Evolutionary conservation across 495 filamentous ascomycete genomes (phyloP).

Genomic region (Talaromyces wortmannii): DNA sequence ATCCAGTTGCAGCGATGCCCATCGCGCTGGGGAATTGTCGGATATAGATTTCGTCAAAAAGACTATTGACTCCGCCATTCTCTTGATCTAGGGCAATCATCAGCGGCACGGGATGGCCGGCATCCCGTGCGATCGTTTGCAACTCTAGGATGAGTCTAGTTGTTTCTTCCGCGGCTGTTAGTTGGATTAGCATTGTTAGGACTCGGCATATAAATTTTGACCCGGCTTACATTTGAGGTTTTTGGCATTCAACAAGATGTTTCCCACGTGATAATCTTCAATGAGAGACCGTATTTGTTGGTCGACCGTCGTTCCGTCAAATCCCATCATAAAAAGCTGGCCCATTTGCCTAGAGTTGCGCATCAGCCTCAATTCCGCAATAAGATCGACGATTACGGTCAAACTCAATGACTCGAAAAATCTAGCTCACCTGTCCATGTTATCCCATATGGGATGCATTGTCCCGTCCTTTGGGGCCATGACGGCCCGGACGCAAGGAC

Average conservation of each 20-base stretch:
- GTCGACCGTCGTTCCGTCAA: conserved; percentile 82
- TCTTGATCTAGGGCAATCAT: conserved; percentile 86
- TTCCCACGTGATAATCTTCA: conserved; percentile 75
- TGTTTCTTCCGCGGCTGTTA: conserved; percentile 74
- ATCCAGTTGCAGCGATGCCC: conserved; percentile 82
- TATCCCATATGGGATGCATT: conserved; percentile 42
- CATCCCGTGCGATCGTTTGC: conserved; percentile 79
- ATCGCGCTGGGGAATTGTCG: conserved; percentile 88
- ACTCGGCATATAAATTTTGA: background rate
- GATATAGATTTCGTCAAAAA: conserved; percentile 87
- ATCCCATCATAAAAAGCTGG: conserved; percentile 93
- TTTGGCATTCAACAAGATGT: conserved; percentile 81
- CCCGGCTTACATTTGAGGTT: conserved; percentile 71
- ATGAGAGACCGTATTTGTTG: conserved; percentile 80
- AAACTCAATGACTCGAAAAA: conserved; percentile 5
- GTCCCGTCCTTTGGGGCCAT: conserved; percentile 45
- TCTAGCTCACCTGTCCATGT: conserved; percentile 32
- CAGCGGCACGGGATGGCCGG: conserved; percentile 77
- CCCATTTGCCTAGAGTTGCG: conserved; percentile 52
- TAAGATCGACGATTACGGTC: conserved; percentile 1
- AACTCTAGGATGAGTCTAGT: conserved; percentile 75
- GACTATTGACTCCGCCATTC: conserved; percentile 90
- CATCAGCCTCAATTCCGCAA: background rate
- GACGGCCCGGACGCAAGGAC: conserved; percentile 24
- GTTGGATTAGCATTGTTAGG: background rate